Evolutionary conservation across 495 filamentous ascomycete species (phyloP).

Genomic region (Aspergillus olivimuriae): DNA sequence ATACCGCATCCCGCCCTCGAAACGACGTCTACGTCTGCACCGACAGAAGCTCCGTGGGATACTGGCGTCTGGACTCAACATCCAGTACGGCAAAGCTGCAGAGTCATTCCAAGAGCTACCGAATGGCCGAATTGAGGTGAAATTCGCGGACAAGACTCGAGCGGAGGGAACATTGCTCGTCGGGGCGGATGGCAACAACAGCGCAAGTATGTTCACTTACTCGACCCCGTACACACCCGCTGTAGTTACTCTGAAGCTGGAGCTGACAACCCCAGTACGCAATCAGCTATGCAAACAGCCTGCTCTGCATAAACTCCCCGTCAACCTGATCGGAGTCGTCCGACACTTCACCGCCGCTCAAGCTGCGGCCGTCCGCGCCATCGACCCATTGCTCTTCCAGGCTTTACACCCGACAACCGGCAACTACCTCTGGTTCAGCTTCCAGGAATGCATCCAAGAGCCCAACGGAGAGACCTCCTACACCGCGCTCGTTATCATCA

Average conservation of each 20-base stretch:
- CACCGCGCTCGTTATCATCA: not conserved
- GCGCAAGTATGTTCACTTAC: not conserved
- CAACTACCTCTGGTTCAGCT: slow-evolving; percentile 1
- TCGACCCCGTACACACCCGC: not conserved
- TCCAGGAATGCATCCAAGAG: not conserved
- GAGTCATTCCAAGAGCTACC: slow-evolving; percentile 1
- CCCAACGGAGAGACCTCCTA: not conserved
- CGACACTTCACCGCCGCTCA: not conserved
- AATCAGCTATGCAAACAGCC: not conserved
- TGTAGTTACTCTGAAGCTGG: too few species aligned
- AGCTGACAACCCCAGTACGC: not conserved
- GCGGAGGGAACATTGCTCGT: not conserved
- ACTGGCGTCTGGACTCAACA: not conserved
- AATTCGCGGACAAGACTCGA: not conserved
- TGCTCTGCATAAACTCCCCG: not conserved
- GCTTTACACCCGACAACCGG: not conserved
- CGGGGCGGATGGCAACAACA: not conserved
- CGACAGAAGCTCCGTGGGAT: not conserved
- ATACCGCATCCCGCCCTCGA: slow-evolving; percentile 1
- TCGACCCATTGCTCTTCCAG: slow-evolving; percentile 3
- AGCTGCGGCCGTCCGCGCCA: not conserved
- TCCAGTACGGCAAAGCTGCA: not conserved
- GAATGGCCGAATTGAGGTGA: not conserved
- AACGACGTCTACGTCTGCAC: not conserved
- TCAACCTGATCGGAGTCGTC: not conserved